These are phyloP conservation scores for Viridothelium virens DNA, from an alignment of 495 filamentous ascomycete genomes.

Conservation along the genomic window DNA sequence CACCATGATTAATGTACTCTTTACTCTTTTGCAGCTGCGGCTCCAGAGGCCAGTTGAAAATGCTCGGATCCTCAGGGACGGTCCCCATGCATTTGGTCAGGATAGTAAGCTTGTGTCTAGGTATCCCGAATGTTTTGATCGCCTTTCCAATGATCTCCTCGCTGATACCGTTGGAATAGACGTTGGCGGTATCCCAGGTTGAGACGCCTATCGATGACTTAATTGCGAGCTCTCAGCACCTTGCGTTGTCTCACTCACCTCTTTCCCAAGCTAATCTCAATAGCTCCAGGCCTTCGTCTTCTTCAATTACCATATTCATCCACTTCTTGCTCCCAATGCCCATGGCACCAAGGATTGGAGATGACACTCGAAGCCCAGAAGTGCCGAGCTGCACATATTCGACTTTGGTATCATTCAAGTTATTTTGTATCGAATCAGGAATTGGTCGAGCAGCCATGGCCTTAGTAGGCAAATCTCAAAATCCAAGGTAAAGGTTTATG, in stretches of 20 bases:
- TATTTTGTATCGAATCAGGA: too few species aligned
- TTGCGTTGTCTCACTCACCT: conserved; percentile 28
- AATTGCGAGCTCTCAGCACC: too few species aligned
- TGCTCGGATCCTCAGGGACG: conserved; percentile 32
- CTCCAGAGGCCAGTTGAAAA: conserved; percentile 22
- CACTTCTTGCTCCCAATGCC: not conserved
- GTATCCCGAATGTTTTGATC: conserved; percentile 40
- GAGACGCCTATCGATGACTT: too few species aligned
- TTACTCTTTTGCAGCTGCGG: conserved; percentile 32
- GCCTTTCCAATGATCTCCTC: conserved; percentile 43
- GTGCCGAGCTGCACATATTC: conserved; percentile 35
- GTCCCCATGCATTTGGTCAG: conserved; percentile 41
- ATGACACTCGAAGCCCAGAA: conserved; percentile 41
- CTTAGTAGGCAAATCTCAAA: too few species aligned
- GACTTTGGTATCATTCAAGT: not conserved
- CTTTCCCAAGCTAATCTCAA: conserved; percentile 38
- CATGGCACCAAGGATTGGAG: conserved; percentile 45
- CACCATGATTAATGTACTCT: conserved; percentile 43
- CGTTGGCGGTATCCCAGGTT: conserved; percentile 39
- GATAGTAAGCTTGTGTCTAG: conserved; percentile 41
- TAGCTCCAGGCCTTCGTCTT: conserved; percentile 15
- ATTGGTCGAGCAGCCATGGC: too few species aligned
- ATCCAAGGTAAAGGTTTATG: too few species aligned
- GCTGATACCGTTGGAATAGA: conserved; percentile 37
- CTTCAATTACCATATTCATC: not conserved